Evolutionary conservation across 2,329 filamentous ascomycete species (phyloP).

Genomic region (Sordariomycetes sp.): DNA sequence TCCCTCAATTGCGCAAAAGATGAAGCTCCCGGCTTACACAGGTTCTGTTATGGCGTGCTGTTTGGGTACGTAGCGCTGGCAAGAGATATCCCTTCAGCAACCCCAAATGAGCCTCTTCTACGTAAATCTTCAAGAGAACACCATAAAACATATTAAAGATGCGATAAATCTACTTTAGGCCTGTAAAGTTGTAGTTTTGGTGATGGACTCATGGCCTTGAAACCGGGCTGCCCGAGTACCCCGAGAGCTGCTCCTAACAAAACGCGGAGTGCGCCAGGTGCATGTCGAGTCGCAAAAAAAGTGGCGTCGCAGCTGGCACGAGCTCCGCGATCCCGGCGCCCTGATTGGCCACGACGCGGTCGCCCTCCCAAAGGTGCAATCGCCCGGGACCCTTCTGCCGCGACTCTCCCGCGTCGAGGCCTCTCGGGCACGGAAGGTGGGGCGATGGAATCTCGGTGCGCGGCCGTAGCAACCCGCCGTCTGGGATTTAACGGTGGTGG

Average conservation of each 20-base stretch:
- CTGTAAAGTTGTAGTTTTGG: not conserved
- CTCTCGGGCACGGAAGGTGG: too few species aligned
- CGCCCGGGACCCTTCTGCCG: not conserved
- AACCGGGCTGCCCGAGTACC: not conserved
- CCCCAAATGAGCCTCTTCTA: not conserved
- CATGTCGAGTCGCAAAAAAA: not conserved
- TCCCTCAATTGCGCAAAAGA: not conserved
- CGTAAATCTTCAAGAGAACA: not conserved
- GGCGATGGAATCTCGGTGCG: too few species aligned
- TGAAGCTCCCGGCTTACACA: not conserved
- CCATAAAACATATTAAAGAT: not conserved
- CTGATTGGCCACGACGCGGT: conserved; percentile 1
- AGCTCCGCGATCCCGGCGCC: not conserved
- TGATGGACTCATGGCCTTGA: not conserved
- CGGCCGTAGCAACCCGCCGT: too few species aligned
- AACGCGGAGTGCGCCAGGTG: conserved; percentile 3
- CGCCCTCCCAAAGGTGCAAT: not conserved
- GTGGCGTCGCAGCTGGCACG: not conserved
- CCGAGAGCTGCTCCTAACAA: not conserved
- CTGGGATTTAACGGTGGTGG: too few species aligned
- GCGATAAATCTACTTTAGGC: not conserved
- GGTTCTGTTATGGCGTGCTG: not conserved
- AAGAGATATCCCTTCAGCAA: not conserved
- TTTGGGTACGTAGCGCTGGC: not conserved
- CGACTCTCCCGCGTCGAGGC: too few species aligned